Evolutionary conservation across 2,329 filamentous ascomycete genomes (phyloP).

Genomic region (Xylaria sp.): DNA sequence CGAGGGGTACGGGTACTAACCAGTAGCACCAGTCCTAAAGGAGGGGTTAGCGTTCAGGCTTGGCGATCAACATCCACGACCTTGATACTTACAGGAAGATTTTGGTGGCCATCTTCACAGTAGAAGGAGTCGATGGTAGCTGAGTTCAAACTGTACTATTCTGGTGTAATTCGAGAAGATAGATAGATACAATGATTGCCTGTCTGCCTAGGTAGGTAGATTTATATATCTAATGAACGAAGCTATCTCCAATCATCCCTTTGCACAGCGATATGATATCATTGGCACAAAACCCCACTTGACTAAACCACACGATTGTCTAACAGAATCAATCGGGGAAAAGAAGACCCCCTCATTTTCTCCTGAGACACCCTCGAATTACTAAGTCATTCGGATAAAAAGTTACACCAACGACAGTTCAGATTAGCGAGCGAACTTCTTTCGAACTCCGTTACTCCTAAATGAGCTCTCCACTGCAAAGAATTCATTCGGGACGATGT

Average conservation of each 20-base stretch:
- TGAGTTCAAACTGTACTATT: neutral
- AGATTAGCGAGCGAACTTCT: neutral
- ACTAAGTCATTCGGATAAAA: slow-evolving; percentile 20
- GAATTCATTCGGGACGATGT: neutral
- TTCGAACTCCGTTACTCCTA: neutral
- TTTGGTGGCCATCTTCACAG: slow-evolving; percentile 53
- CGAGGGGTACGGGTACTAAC: slow-evolving; percentile 43
- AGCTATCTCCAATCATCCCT: slow-evolving; percentile 7
- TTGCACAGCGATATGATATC: slow-evolving; percentile 11
- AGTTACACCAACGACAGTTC: neutral
- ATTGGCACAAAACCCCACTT: slow-evolving; percentile 24
- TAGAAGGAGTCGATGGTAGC: neutral
- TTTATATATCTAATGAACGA: slow-evolving; percentile 21
- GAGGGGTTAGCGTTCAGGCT: slow-evolving; percentile 10
- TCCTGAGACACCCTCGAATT: slow-evolving; percentile 1
- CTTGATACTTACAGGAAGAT: slow-evolving; percentile 54
- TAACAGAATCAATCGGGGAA: neutral
- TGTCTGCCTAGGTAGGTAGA: neutral
- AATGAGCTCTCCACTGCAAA: neutral
- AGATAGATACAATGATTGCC: neutral
- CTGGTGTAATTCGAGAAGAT: neutral
- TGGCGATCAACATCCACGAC: neutral
- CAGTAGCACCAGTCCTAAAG: slow-evolving; percentile 57
- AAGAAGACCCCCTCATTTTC: slow-evolving; percentile 15
- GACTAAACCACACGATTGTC: neutral